phyloP scores from a whole-genome alignment of 805 yeast species.

The Starmerella roubikii region DNA sequence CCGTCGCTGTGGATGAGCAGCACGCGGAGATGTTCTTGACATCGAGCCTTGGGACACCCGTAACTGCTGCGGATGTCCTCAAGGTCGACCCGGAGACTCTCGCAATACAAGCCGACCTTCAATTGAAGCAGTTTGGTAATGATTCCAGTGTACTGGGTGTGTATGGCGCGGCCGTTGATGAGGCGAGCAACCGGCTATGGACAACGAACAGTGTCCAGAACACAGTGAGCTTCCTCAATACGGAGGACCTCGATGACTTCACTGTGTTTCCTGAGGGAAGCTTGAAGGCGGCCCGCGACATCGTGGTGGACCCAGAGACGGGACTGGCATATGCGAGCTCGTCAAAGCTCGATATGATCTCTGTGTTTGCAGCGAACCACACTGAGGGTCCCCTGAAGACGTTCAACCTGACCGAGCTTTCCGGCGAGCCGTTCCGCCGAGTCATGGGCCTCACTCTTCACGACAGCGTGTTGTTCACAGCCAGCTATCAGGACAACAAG shows the following conservation, averaged over 20 bases:
- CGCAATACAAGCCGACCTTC: background rate
- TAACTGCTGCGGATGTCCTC: slow-evolving; percentile 5
- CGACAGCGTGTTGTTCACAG: slow-evolving; percentile 7
- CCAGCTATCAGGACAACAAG: slow-evolving; percentile 1
- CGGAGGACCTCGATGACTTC: slow-evolving; percentile 1
- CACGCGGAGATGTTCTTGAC: slow-evolving; percentile 5
- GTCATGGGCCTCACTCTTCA: slow-evolving; percentile 9
- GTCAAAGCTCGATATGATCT: background rate
- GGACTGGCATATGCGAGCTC: slow-evolving; percentile 4
- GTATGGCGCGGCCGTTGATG: slow-evolving; percentile 7
- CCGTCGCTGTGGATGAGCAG: background rate
- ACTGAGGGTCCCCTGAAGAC: background rate
- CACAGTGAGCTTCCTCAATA: slow-evolving; percentile 6
- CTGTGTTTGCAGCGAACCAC: slow-evolving; percentile 3
- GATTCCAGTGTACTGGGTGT: too few relatives aligned
- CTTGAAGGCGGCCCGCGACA: slow-evolving; percentile 4
- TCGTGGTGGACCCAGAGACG: slow-evolving; percentile 1
- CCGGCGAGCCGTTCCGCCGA: slow-evolving; percentile 2
- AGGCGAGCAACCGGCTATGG: slow-evolving; percentile 4
- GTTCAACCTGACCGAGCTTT: background rate
- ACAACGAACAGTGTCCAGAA: slow-evolving; percentile 9
- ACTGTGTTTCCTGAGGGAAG: slow-evolving; percentile 1
- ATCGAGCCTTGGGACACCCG: slow-evolving; percentile 8
- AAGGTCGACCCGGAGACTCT: slow-evolving; percentile 6
- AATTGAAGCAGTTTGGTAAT: background rate